Evolutionary conservation across 106 monocot species (phyloP), one percentile per base, ranked within the genome.

Genomic region (Triglochin maritima): DNA sequence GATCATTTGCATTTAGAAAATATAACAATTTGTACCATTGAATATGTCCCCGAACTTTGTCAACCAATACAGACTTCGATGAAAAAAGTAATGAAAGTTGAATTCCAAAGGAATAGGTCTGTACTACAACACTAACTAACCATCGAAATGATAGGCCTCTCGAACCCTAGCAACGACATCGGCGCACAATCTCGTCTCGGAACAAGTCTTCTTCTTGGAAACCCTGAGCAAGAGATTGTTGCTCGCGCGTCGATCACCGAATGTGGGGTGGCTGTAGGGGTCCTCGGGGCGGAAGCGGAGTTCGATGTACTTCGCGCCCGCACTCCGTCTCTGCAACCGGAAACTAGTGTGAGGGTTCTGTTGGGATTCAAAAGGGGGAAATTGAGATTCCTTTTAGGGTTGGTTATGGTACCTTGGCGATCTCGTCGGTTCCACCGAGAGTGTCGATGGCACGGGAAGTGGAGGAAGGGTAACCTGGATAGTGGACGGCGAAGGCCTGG

Each of bases 241-340:
- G 45, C 65, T 76, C 3, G 77, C 17, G 2, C 79, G 80, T 10
- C 71, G 69, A 46, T 88, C 82, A 1, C 88, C 95, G 17, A 81
- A 77, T 15, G 85, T 73, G 1, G 90, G 95, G 76, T 90, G 95
- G 64, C 69, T 85, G 68, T 72, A 83, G 17, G 90, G 95, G 52
- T 96, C 95, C 63, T 90, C 95, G 3, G 95, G 95, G 45, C 90
- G 78, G 74, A 96, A 96, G 7, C 87, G 81, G 69, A 96, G 85
- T 78, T 85, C 81, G 46, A 90, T 53, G 47, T 50, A 14, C 14
- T 44, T 63, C 9, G 70, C 62, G 15, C 65, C 82, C 59, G 53
- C 54, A 48, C 55, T 76, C n/a, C 76, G 69, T 53, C 60, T 76
- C 69, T 76, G 67, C 57, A 51, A 29, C 1, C 29, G 29, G 29